These are phyloP conservation scores for Leccinum griseonigrum DNA, from an alignment of 1,284 basidiomycete species.

Conservation along the genomic window DNA sequence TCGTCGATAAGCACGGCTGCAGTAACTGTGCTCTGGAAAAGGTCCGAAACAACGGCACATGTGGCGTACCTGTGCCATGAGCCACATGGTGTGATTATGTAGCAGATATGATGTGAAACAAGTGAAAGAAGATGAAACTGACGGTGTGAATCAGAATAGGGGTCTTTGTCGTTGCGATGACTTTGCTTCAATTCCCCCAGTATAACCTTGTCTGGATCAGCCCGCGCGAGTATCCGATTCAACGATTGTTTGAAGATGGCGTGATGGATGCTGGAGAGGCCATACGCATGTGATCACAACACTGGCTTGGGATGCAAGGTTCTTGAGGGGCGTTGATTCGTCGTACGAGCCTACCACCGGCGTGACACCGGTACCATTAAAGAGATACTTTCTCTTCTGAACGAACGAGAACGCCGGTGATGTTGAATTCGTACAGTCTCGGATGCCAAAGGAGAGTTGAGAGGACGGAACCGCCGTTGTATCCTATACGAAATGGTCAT, in stretches of 20 bases:
- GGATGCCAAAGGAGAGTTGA: slow-evolving; percentile 43
- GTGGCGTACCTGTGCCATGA: slow-evolving; percentile 29
- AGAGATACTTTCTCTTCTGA: slow-evolving; percentile 36
- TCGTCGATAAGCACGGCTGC: slow-evolving; percentile 31
- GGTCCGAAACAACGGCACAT: background rate
- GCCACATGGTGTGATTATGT: background rate
- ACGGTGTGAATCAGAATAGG: slow-evolving; percentile 34
- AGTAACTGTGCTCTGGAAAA: background rate
- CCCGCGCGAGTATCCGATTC: slow-evolving; percentile 11
- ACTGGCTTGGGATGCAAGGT: slow-evolving; percentile 43
- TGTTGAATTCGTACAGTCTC: slow-evolving; percentile 36
- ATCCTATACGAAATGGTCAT: slow-evolving; percentile 35
- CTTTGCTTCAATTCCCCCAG: slow-evolving; percentile 25
- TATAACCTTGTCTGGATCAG: slow-evolving; percentile 24
- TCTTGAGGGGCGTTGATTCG: slow-evolving; percentile 35
- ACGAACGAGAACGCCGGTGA: slow-evolving; percentile 41
- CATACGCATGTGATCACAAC: slow-evolving; percentile 47
- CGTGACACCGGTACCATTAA: slow-evolving; percentile 34
- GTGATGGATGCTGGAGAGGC: background rate
- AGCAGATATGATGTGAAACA: background rate
- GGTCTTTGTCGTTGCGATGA: slow-evolving; percentile 16
- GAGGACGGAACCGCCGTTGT: slow-evolving; percentile 54
- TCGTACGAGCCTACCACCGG: slow-evolving; percentile 40
- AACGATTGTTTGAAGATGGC: background rate
- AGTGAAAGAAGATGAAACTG: background rate